Evolutionary conservation across 306 rosid genomes (phyloP), one percentile per base, ranked within the genome.

Genomic region (Boehmeria nivea): DNA sequence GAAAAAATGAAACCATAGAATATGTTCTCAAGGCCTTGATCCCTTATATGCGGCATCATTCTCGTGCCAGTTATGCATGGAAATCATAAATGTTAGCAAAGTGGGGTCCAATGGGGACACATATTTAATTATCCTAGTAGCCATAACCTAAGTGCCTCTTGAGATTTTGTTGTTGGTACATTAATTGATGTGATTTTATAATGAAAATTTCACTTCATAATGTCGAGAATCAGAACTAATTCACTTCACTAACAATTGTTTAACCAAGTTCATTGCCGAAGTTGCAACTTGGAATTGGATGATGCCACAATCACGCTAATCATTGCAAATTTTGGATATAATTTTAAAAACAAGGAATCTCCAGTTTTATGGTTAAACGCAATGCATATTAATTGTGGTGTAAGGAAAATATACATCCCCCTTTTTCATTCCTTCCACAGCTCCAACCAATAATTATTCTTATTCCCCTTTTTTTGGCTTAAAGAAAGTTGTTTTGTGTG

Each of bases 311-410:
- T 54, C 16, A 54, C 8, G n/a, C 31, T 31, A 34, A 34, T 54
- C 44, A 54, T 54, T 36, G 44, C n/a, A n/a, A 1, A 51, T 25
- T 34, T 54, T 54, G 12, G 28, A 54, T 54, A 12, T 33, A 19
- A 54, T 54, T 13, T 23, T 13, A 31, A 31, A 40, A 31, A 33
- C 5, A 33, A 16, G n/a, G 59, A 33, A 34, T 34, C 12, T 44
- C 61, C 34, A 13, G 10, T 37, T 7, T n/a, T 13, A 17, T 38
- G 61, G 61, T 23, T 57, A 38, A 39, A 57, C 61, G 20, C 61
- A 39, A 39, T 57, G 61, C 28, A 57, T 38, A 39, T 54, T 28
- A 34, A 7, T 39, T 36, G 33, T n/a, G n/a, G n/a, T n/a, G n/a
- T 37, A 31, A 12, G 26, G 20, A 33, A 53, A 53, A 53, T 31